Evolutionary conservation across 2,329 filamentous ascomycete species (phyloP).

Genomic region (Bipolaris sorokiniana): DNA sequence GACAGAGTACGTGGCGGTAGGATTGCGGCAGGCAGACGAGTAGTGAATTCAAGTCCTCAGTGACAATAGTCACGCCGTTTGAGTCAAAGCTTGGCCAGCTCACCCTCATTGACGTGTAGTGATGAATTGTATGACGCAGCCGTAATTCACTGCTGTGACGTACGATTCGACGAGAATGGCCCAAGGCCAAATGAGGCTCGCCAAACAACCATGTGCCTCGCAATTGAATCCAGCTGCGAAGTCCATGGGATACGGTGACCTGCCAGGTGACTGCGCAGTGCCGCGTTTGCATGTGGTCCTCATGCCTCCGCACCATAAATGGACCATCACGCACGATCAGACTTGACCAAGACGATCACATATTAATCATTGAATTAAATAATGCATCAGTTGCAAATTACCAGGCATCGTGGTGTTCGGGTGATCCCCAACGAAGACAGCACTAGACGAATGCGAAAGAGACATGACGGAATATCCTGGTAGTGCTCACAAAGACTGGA

Average conservation of each 20-base stretch:
- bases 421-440: not conserved
- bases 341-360: not conserved
- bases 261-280: constrained; percentile 19
- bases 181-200: constrained; percentile 14
- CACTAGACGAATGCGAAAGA: not conserved
- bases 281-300: constrained; percentile 16
- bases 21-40: constrained; percentile 3
- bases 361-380: constrained; percentile 7
- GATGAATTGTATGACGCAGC: constrained; percentile 10
- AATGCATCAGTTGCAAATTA: not conserved
- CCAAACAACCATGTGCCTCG: constrained; percentile 11
- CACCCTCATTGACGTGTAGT: constrained; percentile 12
- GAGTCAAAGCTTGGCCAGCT: constrained; percentile 22
- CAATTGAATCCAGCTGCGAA: constrained; percentile 6
- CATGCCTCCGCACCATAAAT: constrained; percentile 9
- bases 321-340: not conserved
- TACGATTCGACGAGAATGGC: constrained; percentile 13
- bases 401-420: no score
- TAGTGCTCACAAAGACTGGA: not conserved
- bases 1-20: constrained; percentile 4
- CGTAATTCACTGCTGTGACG: constrained; percentile 19
- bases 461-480: not conserved
- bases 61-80: constrained; percentile 27
- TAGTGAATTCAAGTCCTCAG: constrained; percentile 29
- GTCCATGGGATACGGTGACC: constrained; percentile 7